Base-by-base conservation (phyloP, 2,329 filamentous ascomycete genomes). In the Fusarium secorum region DNA sequence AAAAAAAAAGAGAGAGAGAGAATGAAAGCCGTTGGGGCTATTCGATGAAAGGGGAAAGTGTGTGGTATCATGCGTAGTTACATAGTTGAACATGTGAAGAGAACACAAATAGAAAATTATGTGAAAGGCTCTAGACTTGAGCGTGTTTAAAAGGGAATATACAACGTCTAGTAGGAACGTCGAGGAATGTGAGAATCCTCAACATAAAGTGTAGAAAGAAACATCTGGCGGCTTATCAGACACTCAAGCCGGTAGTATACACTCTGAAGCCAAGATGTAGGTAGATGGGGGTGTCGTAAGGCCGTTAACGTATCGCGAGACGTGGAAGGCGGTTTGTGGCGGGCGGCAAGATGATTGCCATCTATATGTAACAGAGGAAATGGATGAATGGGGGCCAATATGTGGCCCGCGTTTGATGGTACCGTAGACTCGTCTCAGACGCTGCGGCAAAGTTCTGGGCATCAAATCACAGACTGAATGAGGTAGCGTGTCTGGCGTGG, bases 401-500 rank as follows among this genome's bases (percentile, higher is more conserved):
- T 39, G 18, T 58, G 53, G 39, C 55, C 61, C 48, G 17, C 26
- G 63, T 49, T 54, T 45, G 49, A 32, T n/a, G 32, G 38, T 58
- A 35, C 53, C 42, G 28, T 33, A 53, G 39, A 54, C 33, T 42
- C 56, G 49, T 54, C 66, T 46, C 39, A 72, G 32, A 45, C 36
- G 38, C 33, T 46, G 30, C 28, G 9, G 14, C 7, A 38, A 20
- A 11, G 44, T 30, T 13, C 17, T 32, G n/a, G n/a, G 14, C 13
- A 22, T 55, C n/a, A 30, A 33, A 54, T 75, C 65, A 81, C 61
- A 77, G 77, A 17, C 78, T 76, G 61, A 79, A 80, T 11, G 76
- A 76, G 30, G 68, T 66, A 35, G 75, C 75, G 63, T 81, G 77
- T 30, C 75, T 75, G 52, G 73, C 76, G 64, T 83, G 79, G 33